These are phyloP conservation scores for Sarcomyxa edulis DNA, from an alignment of 768 basidiomycete genomes.

Conservation along the genomic window DNA sequence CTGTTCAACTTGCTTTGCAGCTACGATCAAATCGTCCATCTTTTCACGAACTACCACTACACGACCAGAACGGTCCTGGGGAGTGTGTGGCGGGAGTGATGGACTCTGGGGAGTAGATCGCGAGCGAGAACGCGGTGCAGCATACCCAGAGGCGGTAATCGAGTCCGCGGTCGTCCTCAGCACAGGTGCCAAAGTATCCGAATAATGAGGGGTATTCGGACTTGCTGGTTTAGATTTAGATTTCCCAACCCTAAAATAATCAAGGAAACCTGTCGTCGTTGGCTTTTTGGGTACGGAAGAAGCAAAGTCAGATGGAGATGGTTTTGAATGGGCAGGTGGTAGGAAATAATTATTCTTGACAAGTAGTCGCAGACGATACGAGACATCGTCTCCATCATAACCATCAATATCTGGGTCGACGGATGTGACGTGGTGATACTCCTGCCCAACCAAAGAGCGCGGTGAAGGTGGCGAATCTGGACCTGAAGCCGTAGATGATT, in stretches of 20 bases:
- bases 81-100: slow-evolving; percentile 19
- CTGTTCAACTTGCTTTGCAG: slow-evolving; percentile 72
- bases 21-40: slow-evolving; percentile 63
- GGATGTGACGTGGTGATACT: slow-evolving; percentile 39
- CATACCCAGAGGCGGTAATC: slow-evolving; percentile 41
- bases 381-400: slow-evolving; percentile 72
- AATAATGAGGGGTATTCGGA: slow-evolving; percentile 28
- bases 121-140: slow-evolving; percentile 27
- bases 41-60: slow-evolving; percentile 85
- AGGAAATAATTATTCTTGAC: slow-evolving; percentile 88
- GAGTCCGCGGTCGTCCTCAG: slow-evolving; percentile 66
- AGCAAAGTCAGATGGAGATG: slow-evolving; percentile 61
- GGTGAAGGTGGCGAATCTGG: slow-evolving; percentile 66
- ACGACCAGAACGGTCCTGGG: slow-evolving; percentile 41
- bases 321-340: slow-evolving; percentile 83
- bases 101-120: slow-evolving; percentile 30
- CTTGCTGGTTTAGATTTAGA: slow-evolving; percentile 60
- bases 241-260: slow-evolving; percentile 66
- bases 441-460: slow-evolving; percentile 44
- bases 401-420: slow-evolving; percentile 45
- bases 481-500: slow-evolving; percentile 58
- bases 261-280: slow-evolving; percentile 54
- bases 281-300: slow-evolving; percentile 40
- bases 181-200: slow-evolving; percentile 37
- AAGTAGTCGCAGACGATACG: slow-evolving; percentile 76